phyloP scores from a whole-genome alignment of 2,329 filamentous ascomycete genomes.

The Aspergillus ochraceus region DNA sequence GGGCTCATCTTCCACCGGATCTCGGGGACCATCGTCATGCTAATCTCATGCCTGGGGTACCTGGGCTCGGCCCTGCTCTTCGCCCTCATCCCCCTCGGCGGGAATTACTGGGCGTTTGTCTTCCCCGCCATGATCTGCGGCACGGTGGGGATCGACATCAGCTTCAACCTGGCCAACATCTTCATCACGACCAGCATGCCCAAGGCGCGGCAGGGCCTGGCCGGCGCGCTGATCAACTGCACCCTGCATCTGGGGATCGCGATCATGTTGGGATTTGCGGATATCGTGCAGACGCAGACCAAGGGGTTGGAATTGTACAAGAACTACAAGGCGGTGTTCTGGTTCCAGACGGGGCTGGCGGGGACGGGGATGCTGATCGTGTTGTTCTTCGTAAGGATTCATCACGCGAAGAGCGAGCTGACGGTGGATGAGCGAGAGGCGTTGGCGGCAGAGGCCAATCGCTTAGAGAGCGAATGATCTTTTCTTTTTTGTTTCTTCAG shows the following conservation, averaged over 20 bases:
- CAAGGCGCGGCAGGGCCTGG: conserved; percentile 66
- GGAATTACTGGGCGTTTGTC: conserved; percentile 70
- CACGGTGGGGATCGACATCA: conserved; percentile 73
- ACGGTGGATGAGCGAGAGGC: conserved; percentile 56
- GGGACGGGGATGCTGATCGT: conserved; percentile 55
- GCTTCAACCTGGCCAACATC: conserved; percentile 72
- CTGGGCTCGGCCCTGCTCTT: conserved; percentile 62
- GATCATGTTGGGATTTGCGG: conserved; percentile 68
- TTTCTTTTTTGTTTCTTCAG: too few species aligned
- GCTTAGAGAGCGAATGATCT: not conserved
- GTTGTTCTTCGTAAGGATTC: conserved; percentile 54
- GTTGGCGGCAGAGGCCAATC: conserved; percentile 2
- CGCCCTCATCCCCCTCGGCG: conserved; percentile 59
- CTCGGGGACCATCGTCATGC: conserved; percentile 62
- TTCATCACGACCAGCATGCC: conserved; percentile 75
- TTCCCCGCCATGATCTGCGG: conserved; percentile 64
- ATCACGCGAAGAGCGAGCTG: conserved; percentile 57
- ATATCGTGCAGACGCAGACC: conserved; percentile 58
- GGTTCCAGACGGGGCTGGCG: conserved; percentile 62
- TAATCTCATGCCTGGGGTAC: conserved; percentile 62
- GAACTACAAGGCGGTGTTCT: conserved; percentile 65
- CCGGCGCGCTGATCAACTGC: conserved; percentile 70
- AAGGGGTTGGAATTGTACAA: conserved; percentile 44
- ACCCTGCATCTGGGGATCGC: conserved; percentile 71
- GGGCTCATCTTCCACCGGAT: conserved; percentile 68